A percentile compares a stretch with the other conserved stretches of the same genome.
These are phyloP conservation scores for Annulohypoxylon bovei DNA, from an alignment of 495 filamentous ascomycete genomes.

Conservation along the genomic window DNA sequence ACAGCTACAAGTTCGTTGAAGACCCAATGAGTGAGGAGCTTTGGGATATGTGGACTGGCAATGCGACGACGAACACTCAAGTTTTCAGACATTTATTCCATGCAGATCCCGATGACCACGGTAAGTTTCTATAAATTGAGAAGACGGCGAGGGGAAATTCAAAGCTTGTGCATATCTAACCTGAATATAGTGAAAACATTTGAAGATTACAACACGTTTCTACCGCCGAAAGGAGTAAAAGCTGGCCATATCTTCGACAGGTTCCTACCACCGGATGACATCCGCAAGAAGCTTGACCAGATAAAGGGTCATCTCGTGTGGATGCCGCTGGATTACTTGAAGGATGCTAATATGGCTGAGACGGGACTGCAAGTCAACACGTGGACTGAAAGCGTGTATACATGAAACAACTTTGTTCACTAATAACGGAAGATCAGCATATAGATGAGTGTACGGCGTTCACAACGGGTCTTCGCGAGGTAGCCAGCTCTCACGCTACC, in stretches of 20 bases:
- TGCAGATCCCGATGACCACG: conserved; percentile 89
- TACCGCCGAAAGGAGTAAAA: conserved; percentile 74
- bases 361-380: conserved; percentile 68
- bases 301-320: conserved; percentile 93
- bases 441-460: not conserved
- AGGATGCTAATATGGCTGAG: conserved; percentile 90
- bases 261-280: conserved; percentile 72
- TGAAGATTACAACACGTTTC: conserved; percentile 84
- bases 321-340: conserved; percentile 90
- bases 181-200: conserved; percentile 74
- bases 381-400: conserved; percentile 62
- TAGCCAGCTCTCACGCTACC: not conserved
- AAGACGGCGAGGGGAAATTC: not conserved
- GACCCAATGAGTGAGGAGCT: conserved; percentile 83
- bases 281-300: conserved; percentile 76
- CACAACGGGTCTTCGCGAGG: not conserved
- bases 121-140: conserved; percentile 48
- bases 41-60: conserved; percentile 85
- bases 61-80: conserved; percentile 80
- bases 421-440: not conserved
- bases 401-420: conserved; percentile 36
- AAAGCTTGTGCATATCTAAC: conserved; percentile 6
- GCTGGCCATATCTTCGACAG: conserved; percentile 86
- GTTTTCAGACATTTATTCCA: conserved; percentile 91
- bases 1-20: conserved; percentile 77